A percentile compares a stretch with the other conserved stretches of the same genome.
These are phyloP conservation scores for Neoboletus brunneissimus DNA, from an alignment of 768 basidiomycete species.

Conservation along the genomic window DNA sequence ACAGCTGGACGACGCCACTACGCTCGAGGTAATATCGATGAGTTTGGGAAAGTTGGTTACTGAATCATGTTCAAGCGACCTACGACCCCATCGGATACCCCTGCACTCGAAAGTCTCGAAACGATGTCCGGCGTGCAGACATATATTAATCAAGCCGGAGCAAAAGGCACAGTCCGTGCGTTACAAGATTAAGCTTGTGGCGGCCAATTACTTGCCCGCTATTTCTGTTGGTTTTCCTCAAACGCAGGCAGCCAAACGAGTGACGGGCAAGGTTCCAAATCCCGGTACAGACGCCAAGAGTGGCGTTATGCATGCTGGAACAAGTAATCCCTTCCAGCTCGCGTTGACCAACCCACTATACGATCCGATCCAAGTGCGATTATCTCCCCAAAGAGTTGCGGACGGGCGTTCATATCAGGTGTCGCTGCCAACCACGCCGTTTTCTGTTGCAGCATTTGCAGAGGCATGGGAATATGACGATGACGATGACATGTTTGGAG, in stretches of 20 bases:
- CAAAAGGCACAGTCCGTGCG: constrained; percentile 92
- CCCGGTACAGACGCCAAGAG: constrained; percentile 38
- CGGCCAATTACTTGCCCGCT: constrained; percentile 89
- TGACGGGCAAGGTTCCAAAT: constrained; percentile 35
- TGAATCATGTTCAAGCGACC: constrained; percentile 49
- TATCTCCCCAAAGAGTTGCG: constrained; percentile 66
- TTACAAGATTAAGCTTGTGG: constrained; percentile 97
- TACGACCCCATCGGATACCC: constrained; percentile 86
- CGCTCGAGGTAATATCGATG: constrained; percentile 50
- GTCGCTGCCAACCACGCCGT: constrained; percentile 71
- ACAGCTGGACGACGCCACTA: constrained; percentile 71
- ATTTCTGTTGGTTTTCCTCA: constrained; percentile 73
- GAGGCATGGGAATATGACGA: constrained; percentile 99
- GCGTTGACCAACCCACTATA: constrained; percentile 93
- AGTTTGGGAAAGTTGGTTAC: not conserved
- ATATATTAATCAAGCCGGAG: constrained; percentile 98
- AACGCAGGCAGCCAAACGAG: constrained; percentile 38
- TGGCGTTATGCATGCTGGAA: constrained; percentile 61
- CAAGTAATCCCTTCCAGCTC: constrained; percentile 84
- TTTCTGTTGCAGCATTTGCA: constrained; percentile 85
- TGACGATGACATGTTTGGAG: constrained; percentile 78
- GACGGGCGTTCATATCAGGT: constrained; percentile 60
- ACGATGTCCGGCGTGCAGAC: constrained; percentile 89
- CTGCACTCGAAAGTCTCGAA: constrained; percentile 93
- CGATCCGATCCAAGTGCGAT: constrained; percentile 89